phyloP scores from a whole-genome alignment of 345 rosid species.

The Arabis alpina region DNA sequence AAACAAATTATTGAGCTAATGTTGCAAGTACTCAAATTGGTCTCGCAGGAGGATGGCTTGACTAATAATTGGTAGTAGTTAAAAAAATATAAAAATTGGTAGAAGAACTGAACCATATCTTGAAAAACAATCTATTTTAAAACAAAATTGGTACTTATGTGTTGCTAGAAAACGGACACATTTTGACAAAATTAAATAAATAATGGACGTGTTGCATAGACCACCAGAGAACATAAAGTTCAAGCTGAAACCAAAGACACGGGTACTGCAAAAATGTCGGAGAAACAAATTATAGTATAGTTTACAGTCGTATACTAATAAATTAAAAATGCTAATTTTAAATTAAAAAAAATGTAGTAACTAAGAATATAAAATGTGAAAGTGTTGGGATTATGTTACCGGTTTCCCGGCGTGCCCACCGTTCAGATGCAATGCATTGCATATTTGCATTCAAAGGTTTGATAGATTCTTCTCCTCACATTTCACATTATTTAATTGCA shows the following conservation, averaged over 20 bases:
- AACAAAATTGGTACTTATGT: neutral
- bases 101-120: slow-evolving; percentile 9
- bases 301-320: neutral
- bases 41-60: slow-evolving; percentile 11
- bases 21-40: slow-evolving; percentile 8
- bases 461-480: slow-evolving; percentile 33
- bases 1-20: too few species aligned
- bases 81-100: too few species aligned
- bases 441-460: slow-evolving; percentile 3
- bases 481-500: slow-evolving; percentile 26
- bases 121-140: neutral
- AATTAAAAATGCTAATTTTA: neutral
- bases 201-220: slow-evolving; percentile 10
- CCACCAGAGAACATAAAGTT: slow-evolving; percentile 37
- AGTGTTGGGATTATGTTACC: slow-evolving; percentile 13
- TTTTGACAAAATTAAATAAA: neutral
- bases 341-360: neutral
- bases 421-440: slow-evolving; percentile 34
- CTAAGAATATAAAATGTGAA: neutral
- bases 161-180: slow-evolving; percentile 18
- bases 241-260: slow-evolving; percentile 13
- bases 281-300: neutral
- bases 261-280: slow-evolving; percentile 18
- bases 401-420: slow-evolving; percentile 27
- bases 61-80: too few species aligned